Evolutionary conservation across 1,139 yeast genomes (phyloP).

Genomic region (Debaryomyces psychrophilus): DNA sequence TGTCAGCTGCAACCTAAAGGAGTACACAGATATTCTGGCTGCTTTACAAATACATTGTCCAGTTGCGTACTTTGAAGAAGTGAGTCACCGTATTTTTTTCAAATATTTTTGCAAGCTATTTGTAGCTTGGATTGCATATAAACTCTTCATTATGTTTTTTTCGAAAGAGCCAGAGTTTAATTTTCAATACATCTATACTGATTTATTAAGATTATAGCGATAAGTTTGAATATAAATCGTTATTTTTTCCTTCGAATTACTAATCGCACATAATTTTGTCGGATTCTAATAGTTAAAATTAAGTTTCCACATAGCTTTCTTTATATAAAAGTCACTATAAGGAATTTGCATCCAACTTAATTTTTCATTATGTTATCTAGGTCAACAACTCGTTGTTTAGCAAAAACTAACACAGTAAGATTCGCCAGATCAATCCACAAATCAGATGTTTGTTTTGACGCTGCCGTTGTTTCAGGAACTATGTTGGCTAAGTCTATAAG

Average conservation of each 20-base stretch:
- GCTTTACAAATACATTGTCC: not conserved
- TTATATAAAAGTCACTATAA: not conserved
- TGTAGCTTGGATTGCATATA: not conserved
- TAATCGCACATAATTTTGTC: not conserved
- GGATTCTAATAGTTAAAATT: not conserved
- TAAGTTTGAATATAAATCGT: not conserved
- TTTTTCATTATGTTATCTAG: slow-evolving; percentile 6
- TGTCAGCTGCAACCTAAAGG: not conserved
- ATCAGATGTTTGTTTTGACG: slow-evolving; percentile 27
- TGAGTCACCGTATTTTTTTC: not conserved
- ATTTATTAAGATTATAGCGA: not conserved
- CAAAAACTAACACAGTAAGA: not conserved
- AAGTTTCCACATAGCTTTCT: not conserved
- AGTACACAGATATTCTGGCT: not conserved
- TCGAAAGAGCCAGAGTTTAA: not conserved
- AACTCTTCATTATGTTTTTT: not conserved
- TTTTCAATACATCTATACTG: not conserved
- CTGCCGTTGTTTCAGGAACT: slow-evolving; percentile 50
- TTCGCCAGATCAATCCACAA: slow-evolving; percentile 18
- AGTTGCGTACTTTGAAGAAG: not conserved
- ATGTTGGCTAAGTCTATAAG: slow-evolving; percentile 45
- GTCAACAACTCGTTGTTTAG: not conserved
- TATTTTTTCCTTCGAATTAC: not conserved
- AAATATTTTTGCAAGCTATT: not conserved
- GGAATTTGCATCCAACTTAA: slow-evolving; percentile 4